phyloP scores from a whole-genome alignment of 2,329 filamentous ascomycete genomes.

The Aspergillus sp. region DNA sequence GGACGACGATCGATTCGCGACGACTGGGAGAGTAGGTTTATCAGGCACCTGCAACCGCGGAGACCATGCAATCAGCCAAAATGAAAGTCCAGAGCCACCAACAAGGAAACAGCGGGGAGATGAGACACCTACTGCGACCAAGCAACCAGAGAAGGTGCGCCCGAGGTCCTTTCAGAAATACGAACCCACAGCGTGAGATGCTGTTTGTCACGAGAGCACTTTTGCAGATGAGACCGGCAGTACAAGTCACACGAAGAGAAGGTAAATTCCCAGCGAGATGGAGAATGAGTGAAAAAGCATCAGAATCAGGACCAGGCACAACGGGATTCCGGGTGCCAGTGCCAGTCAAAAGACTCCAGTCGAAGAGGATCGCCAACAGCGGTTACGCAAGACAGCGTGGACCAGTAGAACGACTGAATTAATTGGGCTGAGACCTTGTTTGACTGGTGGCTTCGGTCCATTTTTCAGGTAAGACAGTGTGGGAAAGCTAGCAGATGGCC shows the following conservation, averaged over 20 bases:
- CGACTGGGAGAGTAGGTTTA: neutral
- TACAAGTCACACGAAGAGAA: neutral
- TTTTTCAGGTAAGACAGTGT: neutral
- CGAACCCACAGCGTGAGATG: neutral
- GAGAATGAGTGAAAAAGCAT: neutral
- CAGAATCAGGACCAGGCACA: neutral
- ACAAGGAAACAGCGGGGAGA: neutral
- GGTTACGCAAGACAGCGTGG: slow-evolving; percentile 19
- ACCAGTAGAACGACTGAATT: slow-evolving; percentile 7
- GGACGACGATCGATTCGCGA: neutral
- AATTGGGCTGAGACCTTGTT: slow-evolving; percentile 9
- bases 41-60: neutral
- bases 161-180: neutral
- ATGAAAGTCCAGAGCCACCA: neutral
- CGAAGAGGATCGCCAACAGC: slow-evolving; percentile 13
- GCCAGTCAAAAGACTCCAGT: neutral
- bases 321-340: neutral
- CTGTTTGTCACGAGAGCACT: slow-evolving; percentile 1
- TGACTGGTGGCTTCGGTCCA: slow-evolving; percentile 4
- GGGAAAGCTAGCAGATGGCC: neutral
- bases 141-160: slow-evolving; percentile 2
- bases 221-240: neutral
- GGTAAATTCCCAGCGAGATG: neutral
- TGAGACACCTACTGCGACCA: neutral
- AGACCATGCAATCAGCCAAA: neutral